Percentiles rank a stretch among this genome's conserved stretches.
Evolutionary conservation across 176 grass and related monocot species (phyloP).

Genomic region (Oryza rufipogon): DNA sequence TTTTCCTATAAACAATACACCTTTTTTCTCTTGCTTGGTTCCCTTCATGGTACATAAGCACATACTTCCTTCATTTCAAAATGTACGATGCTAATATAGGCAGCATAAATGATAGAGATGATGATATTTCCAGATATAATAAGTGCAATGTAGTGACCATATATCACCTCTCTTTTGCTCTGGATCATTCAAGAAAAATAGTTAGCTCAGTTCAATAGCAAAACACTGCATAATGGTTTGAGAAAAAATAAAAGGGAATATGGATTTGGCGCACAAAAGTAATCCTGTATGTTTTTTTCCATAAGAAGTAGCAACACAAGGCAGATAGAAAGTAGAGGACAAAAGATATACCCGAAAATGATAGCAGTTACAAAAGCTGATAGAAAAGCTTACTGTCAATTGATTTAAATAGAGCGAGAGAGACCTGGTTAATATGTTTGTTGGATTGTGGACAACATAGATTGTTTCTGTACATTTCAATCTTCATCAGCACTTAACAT

Average conservation of each 20-base stretch:
- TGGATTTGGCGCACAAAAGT: neutral
- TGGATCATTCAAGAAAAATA: neutral
- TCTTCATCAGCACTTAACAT: constrained; percentile 15
- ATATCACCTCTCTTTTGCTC: neutral
- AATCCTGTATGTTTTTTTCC: neutral
- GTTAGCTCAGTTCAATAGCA: neutral
- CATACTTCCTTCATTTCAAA: too few relatives aligned
- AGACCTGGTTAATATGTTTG: constrained; percentile 17
- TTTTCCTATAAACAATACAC: too few relatives aligned
- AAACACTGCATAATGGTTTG: neutral
- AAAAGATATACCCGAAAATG: constrained; percentile 24
- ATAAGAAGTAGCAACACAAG: neutral
- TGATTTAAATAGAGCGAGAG: neutral
- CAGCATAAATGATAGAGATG: neutral
- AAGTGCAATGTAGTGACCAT: neutral
- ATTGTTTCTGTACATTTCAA: constrained; percentile 19
- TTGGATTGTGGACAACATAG: constrained; percentile 6
- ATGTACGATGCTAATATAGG: neutral
- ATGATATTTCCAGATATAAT: constrained; percentile 19
- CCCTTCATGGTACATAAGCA: too few relatives aligned
- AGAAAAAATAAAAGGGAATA: neutral
- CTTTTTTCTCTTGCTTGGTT: too few relatives aligned
- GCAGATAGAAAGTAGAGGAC: neutral
- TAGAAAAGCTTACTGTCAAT: constrained; percentile 18
- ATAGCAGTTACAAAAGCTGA: constrained; percentile 1